Percentiles rank a stretch among this genome's conserved stretches.
These are phyloP conservation scores for Schwanniomyces yamadae DNA, from an alignment of 805 yeast species.

Conservation along the genomic window DNA sequence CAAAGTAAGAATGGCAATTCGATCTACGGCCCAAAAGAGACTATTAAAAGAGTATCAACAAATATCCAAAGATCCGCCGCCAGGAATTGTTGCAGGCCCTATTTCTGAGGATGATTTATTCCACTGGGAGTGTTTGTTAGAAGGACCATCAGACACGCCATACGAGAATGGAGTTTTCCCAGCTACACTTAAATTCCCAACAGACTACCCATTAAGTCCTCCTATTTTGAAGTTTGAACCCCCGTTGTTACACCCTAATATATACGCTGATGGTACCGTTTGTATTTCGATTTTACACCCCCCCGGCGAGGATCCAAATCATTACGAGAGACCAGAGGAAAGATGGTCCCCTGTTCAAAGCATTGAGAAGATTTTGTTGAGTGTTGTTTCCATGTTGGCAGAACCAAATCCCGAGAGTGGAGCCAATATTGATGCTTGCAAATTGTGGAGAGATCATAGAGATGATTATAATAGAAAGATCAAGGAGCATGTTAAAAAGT, in stretches of 20 bases:
- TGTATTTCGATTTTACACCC: constrained; percentile 94
- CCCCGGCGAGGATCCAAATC: constrained; percentile 96
- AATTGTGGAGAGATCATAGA: constrained; percentile 87
- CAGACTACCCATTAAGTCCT: constrained; percentile 80
- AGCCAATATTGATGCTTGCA: constrained; percentile 79
- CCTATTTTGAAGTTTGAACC: constrained; percentile 76
- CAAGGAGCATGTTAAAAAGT: constrained; percentile 61
- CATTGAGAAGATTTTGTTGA: constrained; percentile 90
- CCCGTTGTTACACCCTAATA: constrained; percentile 87
- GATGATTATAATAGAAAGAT: constrained; percentile 66
- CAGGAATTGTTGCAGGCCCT: constrained; percentile 95
- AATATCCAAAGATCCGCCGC: constrained; percentile 82
- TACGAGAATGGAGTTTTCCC: constrained; percentile 88
- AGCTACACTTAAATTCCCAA: constrained; percentile 69
- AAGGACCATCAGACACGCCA: constrained; percentile 82
- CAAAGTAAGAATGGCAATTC: constrained; percentile 20
- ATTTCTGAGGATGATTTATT: constrained; percentile 69
- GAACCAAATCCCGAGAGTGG: constrained; percentile 97
- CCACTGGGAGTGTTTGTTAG: constrained; percentile 80
- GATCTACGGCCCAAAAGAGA: constrained; percentile 77
- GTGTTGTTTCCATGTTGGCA: constrained; percentile 94
- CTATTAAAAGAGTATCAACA: constrained; percentile 88
- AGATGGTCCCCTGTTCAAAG: constrained; percentile 98
- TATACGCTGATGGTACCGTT: constrained; percentile 91
- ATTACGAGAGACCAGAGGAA: constrained; percentile 93